Conservation (phyloP, 2,329 filamentous ascomycete species). For the Cordyceps javanica region DNA sequence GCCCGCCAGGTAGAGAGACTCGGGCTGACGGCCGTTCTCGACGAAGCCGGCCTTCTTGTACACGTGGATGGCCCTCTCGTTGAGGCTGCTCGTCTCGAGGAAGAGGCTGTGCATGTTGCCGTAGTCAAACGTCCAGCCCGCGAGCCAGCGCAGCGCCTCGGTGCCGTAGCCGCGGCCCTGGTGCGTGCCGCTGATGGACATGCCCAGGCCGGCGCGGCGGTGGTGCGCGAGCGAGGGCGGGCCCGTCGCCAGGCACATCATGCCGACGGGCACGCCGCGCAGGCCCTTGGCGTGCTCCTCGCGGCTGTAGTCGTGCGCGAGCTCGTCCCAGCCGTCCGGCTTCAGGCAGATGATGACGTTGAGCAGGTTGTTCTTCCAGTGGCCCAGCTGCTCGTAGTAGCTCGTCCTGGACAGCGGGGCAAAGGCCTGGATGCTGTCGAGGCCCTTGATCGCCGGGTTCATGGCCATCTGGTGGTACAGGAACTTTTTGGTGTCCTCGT, state of each 20-base stretch:
- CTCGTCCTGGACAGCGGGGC: background rate
- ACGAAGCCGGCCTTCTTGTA: conserved; percentile 38
- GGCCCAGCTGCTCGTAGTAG: background rate
- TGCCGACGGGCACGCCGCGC: conserved; percentile 5
- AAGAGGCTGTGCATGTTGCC: conserved; percentile 35
- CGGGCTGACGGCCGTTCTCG: conserved; percentile 31
- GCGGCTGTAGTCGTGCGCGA: background rate
- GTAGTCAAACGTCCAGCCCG: conserved; percentile 35
- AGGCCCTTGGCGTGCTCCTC: background rate
- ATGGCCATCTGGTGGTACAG: conserved; percentile 10
- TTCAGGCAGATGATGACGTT: conserved; percentile 11
- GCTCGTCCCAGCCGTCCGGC: conserved; percentile 9
- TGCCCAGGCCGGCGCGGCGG: conserved; percentile 21
- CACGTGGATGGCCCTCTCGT: conserved; percentile 27
- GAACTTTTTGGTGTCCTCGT: conserved; percentile 9
- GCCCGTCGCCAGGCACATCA: background rate
- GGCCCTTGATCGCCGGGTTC: conserved; percentile 13
- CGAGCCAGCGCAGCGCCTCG: conserved; percentile 37
- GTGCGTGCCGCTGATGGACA: conserved; percentile 27
- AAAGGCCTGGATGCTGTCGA: conserved; percentile 1
- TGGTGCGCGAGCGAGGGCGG: background rate
- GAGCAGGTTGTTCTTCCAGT: conserved; percentile 2
- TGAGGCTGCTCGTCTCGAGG: conserved; percentile 33
- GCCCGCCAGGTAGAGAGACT: conserved; percentile 28
- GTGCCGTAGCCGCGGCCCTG: conserved; percentile 36